These are phyloP conservation scores for Zelonia costaricensis DNA, from an alignment of 208 protist species.

Conservation along the genomic window DNA sequence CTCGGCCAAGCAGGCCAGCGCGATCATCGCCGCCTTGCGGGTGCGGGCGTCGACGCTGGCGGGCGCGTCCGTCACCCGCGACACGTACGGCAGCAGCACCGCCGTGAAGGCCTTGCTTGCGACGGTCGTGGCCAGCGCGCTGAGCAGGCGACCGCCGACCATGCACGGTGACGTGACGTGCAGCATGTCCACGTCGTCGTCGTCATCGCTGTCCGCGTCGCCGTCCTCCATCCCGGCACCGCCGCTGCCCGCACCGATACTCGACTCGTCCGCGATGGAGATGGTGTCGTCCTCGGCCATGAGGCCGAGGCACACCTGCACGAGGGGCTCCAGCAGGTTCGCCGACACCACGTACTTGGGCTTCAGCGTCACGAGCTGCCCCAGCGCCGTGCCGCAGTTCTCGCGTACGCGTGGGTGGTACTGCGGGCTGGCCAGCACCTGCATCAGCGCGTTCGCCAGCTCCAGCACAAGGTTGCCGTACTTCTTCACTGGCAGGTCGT, in stretches of 20 bases:
- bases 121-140: slow-evolving; percentile 49
- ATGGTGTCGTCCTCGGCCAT: slow-evolving; percentile 84
- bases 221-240: slow-evolving; percentile 34
- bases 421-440: slow-evolving; percentile 33
- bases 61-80: slow-evolving; percentile 42
- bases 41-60: slow-evolving; percentile 27
- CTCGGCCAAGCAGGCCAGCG: slow-evolving; percentile 68
- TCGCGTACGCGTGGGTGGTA: slow-evolving; percentile 55
- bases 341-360: slow-evolving; percentile 67
- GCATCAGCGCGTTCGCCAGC: slow-evolving; percentile 36
- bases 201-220: slow-evolving; percentile 31
- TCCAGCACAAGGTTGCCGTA: slow-evolving; percentile 33
- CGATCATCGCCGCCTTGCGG: slow-evolving; percentile 78
- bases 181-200: slow-evolving; percentile 61
- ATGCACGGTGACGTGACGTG: slow-evolving; percentile 62
- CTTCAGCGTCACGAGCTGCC: slow-evolving; percentile 48
- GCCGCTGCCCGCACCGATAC: no score
- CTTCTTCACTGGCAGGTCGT: slow-evolving; percentile 54
- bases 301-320: slow-evolving; percentile 55
- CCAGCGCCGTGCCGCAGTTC: slow-evolving; percentile 49
- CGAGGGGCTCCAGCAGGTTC: slow-evolving; percentile 52
- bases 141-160: slow-evolving; percentile 70
- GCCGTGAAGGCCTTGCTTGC: slow-evolving; percentile 59
- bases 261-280: slow-evolving; percentile 46
- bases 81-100: slow-evolving; percentile 58